Conservation (phyloP, 129 eudicot species). For the Arctium minus region DNA sequence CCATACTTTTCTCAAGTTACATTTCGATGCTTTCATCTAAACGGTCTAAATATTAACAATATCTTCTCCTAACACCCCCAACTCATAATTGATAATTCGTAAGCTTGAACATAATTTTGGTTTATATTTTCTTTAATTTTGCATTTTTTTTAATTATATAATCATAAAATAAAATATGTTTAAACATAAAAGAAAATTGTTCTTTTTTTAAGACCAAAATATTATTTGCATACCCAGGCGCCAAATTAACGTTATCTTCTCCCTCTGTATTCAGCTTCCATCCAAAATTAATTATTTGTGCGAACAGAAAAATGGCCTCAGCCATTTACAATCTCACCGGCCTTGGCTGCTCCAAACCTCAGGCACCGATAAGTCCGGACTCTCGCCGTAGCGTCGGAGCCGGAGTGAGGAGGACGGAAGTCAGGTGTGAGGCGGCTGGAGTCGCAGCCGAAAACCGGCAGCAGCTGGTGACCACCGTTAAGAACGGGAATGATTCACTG, state of each 20-base stretch:
- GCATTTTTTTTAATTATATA: too few relatives aligned
- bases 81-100: too few relatives aligned
- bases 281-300: neutral
- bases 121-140: too few relatives aligned
- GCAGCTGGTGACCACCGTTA: slow-evolving; percentile 40
- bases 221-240: neutral
- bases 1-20: too few relatives aligned
- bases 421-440: slow-evolving; percentile 44
- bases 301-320: slow-evolving; percentile 22
- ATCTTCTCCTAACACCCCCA: too few relatives aligned
- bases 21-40: too few relatives aligned
- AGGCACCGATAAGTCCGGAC: neutral
- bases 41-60: too few relatives aligned
- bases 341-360: slow-evolving; percentile 14
- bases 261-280: neutral
- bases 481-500: slow-evolving; percentile 78
- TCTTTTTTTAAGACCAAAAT: neutral
- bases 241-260: slow-evolving; percentile 28
- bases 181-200: too few relatives aligned
- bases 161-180: too few relatives aligned
- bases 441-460: slow-evolving; percentile 41
- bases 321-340: slow-evolving; percentile 21
- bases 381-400: slow-evolving; percentile 2
- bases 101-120: too few relatives aligned
- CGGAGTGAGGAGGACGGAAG: slow-evolving; percentile 17